Base-by-base conservation (phyloP, 1,139 yeast genomes). In the Trichomonascaceae sp. region DNA sequence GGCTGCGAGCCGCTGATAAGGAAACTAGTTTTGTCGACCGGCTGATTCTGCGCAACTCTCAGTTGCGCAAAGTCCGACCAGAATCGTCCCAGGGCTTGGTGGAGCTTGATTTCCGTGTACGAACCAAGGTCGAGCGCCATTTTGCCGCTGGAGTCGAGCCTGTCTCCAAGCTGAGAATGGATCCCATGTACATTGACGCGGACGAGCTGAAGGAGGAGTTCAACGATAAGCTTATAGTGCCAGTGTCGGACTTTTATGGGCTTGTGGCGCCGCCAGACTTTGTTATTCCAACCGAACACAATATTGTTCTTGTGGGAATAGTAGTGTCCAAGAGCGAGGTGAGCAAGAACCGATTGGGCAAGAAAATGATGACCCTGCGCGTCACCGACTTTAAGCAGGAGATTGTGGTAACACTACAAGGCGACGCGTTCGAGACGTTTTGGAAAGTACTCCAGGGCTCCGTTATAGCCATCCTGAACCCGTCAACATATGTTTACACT, bases 371-470 rank as follows among this genome's bases (percentile, higher is more conserved):
- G 45, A 70, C 69, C 42, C 40, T 87, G 5, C 66, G 71, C 1
- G 47, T 89, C 2, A 81, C 94, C 0, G 82, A 80, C 50, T 75
- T 85, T 44, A 62, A 64, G 30, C 62, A 62, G 37, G 68, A 71
- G 2, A 55, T 84, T 2, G 72, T 74, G 27, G 51, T 85, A 5
- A 67, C 75, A 42, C 51, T 89, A 2, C 78, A 79, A 49, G 85
- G 76, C 0, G 62, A 64, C 9, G 80, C 85, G 2, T 76, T 76
- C 42, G 71, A 72, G 17, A 70, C 69, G 47, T 79, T 74, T 53
- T 81, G 82, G 74, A 81, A 76, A 40, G 48, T 85, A 3, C 62
- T 71, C 31, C 65, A 72, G 2, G 97, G 98, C 0, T 84, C 80
- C 37, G 56, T 87, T 1, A 54, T 87, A 6, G 79, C 79, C 0